A percentile compares a stretch with the other conserved stretches of the same genome.
Conservation (phyloP, 2,329 filamentous ascomycete species). For the Aureobasidium sp. region DNA sequence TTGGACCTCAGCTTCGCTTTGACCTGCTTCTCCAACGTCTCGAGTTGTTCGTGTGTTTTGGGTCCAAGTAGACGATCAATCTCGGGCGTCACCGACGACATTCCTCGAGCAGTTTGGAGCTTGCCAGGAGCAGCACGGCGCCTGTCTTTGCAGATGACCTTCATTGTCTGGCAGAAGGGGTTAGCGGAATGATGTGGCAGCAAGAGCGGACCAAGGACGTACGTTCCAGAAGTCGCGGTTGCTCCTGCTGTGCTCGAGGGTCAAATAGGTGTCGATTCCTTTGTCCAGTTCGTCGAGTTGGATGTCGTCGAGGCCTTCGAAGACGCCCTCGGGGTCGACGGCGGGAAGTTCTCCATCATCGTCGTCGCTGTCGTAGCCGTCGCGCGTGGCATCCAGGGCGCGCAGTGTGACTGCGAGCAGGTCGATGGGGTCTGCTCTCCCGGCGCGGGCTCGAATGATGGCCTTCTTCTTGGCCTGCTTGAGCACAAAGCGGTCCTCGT, state of each 20-base stretch:
- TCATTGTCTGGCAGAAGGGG: slow-evolving; percentile 55
- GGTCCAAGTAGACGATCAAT: slow-evolving; percentile 79
- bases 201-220: slow-evolving; percentile 18
- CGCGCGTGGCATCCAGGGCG: slow-evolving; percentile 75
- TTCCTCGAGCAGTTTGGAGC: slow-evolving; percentile 56
- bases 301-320: slow-evolving; percentile 59
- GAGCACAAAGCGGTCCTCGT: slow-evolving; percentile 92
- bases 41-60: slow-evolving; percentile 80
- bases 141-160: slow-evolving; percentile 70
- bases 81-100: slow-evolving; percentile 74
- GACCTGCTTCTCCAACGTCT: slow-evolving; percentile 79
- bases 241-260: slow-evolving; percentile 65
- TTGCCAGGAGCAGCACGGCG: slow-evolving; percentile 53
- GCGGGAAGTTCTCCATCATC: slow-evolving; percentile 69
- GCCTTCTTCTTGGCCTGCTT: slow-evolving; percentile 98
- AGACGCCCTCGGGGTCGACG: slow-evolving; percentile 69
- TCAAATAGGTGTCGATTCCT: slow-evolving; percentile 71
- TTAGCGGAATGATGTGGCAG: background rate
- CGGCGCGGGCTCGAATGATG: slow-evolving; percentile 84
- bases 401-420: slow-evolving; percentile 85
- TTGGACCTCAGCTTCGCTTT: slow-evolving; percentile 75
- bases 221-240: slow-evolving; percentile 85
- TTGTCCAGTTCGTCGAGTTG: slow-evolving; percentile 69
- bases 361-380: slow-evolving; percentile 73
- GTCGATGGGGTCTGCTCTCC: slow-evolving; percentile 85